phyloP scores from a whole-genome alignment of 371 early-diverging fungal species.

The Nematocida parisii region DNA sequence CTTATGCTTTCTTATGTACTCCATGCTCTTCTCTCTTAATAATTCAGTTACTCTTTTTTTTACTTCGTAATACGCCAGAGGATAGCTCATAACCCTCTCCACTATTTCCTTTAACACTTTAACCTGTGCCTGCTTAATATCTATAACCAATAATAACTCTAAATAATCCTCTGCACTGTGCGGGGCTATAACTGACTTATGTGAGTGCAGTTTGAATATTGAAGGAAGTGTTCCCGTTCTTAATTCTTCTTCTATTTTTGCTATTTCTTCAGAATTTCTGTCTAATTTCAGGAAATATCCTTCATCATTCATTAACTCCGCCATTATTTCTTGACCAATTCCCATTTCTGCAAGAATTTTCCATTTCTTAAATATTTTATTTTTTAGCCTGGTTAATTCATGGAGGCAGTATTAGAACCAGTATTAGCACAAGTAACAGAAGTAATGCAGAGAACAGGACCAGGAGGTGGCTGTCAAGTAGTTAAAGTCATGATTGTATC shows the following conservation, averaged over 20 bases:
- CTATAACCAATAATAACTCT: conserved; percentile 15
- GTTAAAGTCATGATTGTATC: conserved; percentile 60
- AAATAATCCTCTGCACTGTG: conserved; percentile 26
- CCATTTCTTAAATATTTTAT: conserved; percentile 30
- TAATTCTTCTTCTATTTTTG: conserved; percentile 31
- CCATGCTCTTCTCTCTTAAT: conserved; percentile 3
- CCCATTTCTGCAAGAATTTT: conserved; percentile 18
- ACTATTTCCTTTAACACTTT: conserved; percentile 7
- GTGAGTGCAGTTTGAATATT: conserved; percentile 42
- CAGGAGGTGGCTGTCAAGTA: conserved; percentile 65
- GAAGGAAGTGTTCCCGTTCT: conserved; percentile 9
- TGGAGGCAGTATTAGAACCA: conserved; percentile 57
- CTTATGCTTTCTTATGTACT: conserved; percentile 42
- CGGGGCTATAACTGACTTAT: conserved; percentile 23
- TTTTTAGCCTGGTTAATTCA: conserved; percentile 56
- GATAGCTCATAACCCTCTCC: conserved; percentile 41
- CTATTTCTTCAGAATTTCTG: conserved; percentile 38
- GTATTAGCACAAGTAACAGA: conserved; percentile 65
- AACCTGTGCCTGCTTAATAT: conserved; percentile 23
- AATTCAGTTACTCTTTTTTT: conserved; percentile 31
- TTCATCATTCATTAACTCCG: conserved; percentile 22
- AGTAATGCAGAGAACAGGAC: conserved; percentile 62
- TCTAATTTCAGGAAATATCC: conserved; percentile 26
- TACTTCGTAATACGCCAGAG: conserved; percentile 29
- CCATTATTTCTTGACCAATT: conserved; percentile 26